Evolutionary conservation across 176 grass and related monocot species (phyloP), one percentile per base, ranked within the genome.

Genomic region (Thinopyrum elongatum): DNA sequence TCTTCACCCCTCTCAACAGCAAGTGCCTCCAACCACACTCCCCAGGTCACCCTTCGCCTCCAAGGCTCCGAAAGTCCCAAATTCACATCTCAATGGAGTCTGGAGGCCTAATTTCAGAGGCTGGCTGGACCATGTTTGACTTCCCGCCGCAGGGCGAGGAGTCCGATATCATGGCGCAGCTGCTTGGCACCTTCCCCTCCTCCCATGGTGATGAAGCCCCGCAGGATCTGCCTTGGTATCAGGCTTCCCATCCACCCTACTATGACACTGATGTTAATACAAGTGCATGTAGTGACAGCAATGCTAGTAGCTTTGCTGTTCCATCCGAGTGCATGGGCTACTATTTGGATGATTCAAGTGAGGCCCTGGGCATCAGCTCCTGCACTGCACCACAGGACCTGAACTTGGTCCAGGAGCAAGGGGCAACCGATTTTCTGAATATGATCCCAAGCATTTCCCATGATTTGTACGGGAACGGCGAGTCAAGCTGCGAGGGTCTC

Each of bases 21-120:
- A 76, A 90, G 42, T 29, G 82, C 65, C 51, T 85, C 88, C 76
- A 47, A 41, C 76, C 44, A 90, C 72, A 34, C 30, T 78, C 77
- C 84, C 70, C 76, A 70, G 44, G 67, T 31, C 76, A 80, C 36
- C 59, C 65, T 70, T 83, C 26, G 79, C 36, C 84, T 86, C 39
- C 61, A 77, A 19, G 58, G 47, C 58, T 44, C 69, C 69, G 60
- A 15, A 15, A 34, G 27, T 73, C 67, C 75, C 63, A 77, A 42
- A 77, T 79, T 80, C 73, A 63, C 82, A 83, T 79, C 76, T 46
- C 13, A 83, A 95, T 98, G 95, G 91, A 95, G 89, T 62, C 67
- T 85, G 83, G 47, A 42, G 85, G 89, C 66, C 27, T 87, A 84
- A 78, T 77, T 62, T 42, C 85, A 46, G 84, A 91, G 73, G 80